Evolutionary conservation across 2,329 filamentous ascomycete species (phyloP).

Genomic region (Colletotrichum horii): DNA sequence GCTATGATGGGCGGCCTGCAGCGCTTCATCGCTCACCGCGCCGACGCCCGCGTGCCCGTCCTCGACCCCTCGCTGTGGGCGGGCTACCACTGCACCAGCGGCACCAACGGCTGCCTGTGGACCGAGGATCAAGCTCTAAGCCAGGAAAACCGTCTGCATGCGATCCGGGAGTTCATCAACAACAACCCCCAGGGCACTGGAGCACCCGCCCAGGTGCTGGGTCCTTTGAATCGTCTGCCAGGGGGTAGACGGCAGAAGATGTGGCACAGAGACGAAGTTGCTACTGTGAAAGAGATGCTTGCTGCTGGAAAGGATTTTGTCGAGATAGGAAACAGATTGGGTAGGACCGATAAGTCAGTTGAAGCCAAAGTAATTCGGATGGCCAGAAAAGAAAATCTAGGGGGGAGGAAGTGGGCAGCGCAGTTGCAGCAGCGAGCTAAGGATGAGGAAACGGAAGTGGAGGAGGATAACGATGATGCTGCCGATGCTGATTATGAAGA

Average conservation of each 20-base stretch:
- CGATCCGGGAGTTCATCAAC: not conserved
- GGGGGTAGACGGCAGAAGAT: not conserved
- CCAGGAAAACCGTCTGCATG: not conserved
- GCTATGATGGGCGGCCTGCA: not conserved
- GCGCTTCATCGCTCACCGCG: not conserved
- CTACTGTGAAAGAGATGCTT: not conserved
- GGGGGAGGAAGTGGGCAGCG: not conserved
- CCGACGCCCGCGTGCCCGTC: conserved; percentile 18
- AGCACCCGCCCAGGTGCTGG: not conserved
- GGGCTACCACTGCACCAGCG: not conserved
- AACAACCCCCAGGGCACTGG: not conserved
- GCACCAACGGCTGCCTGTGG: not conserved
- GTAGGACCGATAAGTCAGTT: not conserved
- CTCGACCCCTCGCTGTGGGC: conserved; percentile 5
- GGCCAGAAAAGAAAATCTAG: not conserved
- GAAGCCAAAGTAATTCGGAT: not conserved
- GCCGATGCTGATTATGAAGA: not conserved
- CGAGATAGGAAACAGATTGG: not conserved
- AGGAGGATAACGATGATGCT: not conserved
- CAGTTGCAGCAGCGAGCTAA: not conserved
- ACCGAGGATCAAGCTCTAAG: not conserved
- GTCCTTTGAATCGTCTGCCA: not conserved
- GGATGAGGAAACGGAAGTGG: not conserved
- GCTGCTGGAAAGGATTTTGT: not conserved
- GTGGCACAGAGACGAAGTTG: not conserved